These are phyloP conservation scores for Microbotryomycetes sp. DNA, from an alignment of 1,284 basidiomycete species.

Conservation along the genomic window DNA sequence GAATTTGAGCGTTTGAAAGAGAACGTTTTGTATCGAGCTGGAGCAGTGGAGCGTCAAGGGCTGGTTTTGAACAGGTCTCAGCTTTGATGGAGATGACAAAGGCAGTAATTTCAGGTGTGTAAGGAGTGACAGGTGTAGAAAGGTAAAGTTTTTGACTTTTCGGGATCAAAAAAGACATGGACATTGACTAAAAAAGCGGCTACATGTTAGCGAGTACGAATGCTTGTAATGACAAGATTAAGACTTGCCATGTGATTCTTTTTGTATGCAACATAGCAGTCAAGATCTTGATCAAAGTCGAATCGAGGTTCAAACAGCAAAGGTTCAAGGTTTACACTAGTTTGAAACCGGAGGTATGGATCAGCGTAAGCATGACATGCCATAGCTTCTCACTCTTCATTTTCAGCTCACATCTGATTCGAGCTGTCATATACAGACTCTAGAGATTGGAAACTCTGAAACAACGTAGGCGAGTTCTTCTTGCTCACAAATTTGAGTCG, in stretches of 20 bases:
- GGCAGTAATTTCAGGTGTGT: neutral
- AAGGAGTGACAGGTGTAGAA: neutral
- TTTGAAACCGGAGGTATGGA: neutral
- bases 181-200: neutral
- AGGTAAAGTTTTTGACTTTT: neutral
- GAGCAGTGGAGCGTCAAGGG: neutral
- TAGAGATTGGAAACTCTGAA: neutral
- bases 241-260: neutral
- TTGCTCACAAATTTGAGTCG: no score
- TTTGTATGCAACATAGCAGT: neutral
- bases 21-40: neutral
- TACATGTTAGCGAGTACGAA: no score
- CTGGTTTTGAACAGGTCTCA: neutral
- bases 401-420: neutral
- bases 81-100: no score
- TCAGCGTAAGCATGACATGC: no score
- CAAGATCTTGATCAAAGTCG: neutral
- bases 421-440: neutral
- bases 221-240: no score
- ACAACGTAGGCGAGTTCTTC: no score
- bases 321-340: neutral
- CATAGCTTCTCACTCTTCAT: no score
- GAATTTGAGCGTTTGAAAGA: neutral
- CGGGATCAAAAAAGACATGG: neutral
- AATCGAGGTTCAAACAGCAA: neutral